These are phyloP conservation scores for Naganishia antarctica DNA, from an alignment of 768 basidiomycete genomes.

Conservation along the genomic window DNA sequence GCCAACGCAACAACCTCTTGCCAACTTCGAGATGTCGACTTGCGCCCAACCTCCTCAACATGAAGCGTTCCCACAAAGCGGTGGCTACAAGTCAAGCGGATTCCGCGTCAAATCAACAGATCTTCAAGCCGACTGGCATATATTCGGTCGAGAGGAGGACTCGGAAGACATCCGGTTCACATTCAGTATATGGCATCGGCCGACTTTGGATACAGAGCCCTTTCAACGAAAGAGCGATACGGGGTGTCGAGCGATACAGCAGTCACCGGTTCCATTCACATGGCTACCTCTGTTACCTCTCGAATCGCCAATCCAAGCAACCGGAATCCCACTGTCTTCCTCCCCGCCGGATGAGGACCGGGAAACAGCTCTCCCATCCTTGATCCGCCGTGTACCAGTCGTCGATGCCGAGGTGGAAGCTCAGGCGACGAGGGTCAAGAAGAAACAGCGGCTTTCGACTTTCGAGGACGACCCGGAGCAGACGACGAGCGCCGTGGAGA, in stretches of 20 bases:
- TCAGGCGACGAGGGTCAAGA: background rate
- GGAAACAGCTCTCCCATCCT: background rate
- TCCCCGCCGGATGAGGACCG: background rate
- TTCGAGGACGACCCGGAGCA: background rate
- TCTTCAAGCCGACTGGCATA: background rate
- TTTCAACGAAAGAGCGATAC: background rate
- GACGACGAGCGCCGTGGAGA: background rate
- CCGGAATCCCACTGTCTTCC: background rate
- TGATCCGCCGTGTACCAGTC: background rate
- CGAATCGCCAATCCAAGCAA: background rate
- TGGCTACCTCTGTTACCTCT: slow-evolving; percentile 24
- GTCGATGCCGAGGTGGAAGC: background rate
- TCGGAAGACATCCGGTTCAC: slow-evolving; percentile 4
- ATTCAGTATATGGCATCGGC: slow-evolving; percentile 17
- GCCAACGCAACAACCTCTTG: background rate
- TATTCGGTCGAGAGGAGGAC: background rate
- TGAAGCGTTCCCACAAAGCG: background rate
- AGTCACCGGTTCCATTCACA: slow-evolving; percentile 2
- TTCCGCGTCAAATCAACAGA: background rate
- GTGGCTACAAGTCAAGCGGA: background rate
- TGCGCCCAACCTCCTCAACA: background rate
- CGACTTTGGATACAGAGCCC: background rate
- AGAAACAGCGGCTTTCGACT: background rate
- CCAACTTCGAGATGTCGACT: background rate
- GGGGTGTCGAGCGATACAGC: too few relatives aligned